These are phyloP conservation scores for Pythium monospermum DNA, from an alignment of 352 stramenopile species.

Conservation along the genomic window DNA sequence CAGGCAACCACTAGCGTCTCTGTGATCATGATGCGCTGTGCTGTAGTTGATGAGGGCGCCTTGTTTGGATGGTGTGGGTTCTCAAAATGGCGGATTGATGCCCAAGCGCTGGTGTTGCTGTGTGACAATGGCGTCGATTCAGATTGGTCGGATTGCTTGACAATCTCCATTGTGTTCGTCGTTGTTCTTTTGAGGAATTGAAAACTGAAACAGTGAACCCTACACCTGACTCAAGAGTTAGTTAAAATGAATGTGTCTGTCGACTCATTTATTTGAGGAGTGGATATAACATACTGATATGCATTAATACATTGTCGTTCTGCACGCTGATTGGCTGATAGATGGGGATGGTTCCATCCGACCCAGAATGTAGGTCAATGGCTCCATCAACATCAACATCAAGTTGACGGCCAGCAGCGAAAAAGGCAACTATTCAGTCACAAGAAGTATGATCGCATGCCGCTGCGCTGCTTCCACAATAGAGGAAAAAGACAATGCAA, in stretches of 20 bases:
- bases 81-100: no score
- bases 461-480: no score
- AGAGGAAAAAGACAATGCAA: no score
- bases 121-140: neutral
- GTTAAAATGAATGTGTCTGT: neutral
- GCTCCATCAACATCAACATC: no score
- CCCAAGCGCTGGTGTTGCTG: no score
- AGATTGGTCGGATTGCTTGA: conserved; percentile 11
- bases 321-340: conserved; percentile 6
- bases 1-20: conserved; percentile 52
- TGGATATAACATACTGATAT: neutral
- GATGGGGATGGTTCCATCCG: neutral
- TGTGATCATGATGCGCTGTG: conserved; percentile 49
- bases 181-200: conserved; percentile 23
- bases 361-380: neutral
- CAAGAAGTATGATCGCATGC: no score
- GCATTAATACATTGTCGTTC: neutral
- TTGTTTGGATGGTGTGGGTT: no score
- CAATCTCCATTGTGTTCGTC: conserved; percentile 14
- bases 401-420: no score
- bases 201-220: no score
- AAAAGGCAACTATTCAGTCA: no score
- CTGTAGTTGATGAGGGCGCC: no score
- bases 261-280: no score
- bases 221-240: neutral